Evolutionary conservation across 176 grass and related monocot species (phyloP).

Genomic region (Eleusine coracana): DNA sequence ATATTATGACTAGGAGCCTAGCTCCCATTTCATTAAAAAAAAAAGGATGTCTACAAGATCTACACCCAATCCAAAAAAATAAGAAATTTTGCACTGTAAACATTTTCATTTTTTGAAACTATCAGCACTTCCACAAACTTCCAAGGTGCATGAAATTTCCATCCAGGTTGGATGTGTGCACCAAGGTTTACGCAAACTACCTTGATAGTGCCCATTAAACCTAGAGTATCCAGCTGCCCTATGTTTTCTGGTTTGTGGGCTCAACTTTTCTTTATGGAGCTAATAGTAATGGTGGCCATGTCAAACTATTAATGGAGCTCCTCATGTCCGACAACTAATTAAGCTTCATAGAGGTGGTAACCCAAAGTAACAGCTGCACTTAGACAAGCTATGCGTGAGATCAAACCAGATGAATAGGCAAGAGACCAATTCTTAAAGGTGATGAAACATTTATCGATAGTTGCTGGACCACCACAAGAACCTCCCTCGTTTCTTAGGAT

Average conservation of each 20-base stretch:
- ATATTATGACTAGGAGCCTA: too few relatives aligned
- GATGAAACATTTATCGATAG: neutral
- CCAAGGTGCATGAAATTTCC: neutral
- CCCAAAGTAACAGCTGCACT: neutral
- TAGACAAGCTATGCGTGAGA: neutral
- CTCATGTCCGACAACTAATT: neutral
- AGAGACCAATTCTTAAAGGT: neutral
- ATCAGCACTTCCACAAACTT: neutral
- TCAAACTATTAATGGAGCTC: neutral
- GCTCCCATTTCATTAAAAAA: too few relatives aligned
- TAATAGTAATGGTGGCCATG: neutral
- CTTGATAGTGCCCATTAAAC: neutral
- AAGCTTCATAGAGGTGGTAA: neutral
- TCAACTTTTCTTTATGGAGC: slow-evolving; percentile 6
- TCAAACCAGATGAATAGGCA: slow-evolving; percentile 18
- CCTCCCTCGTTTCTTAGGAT: neutral
- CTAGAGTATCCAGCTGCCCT: neutral
- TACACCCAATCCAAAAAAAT: neutral
- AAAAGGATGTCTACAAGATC: neutral
- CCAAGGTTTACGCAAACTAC: too few relatives aligned
- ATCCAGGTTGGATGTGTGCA: neutral
- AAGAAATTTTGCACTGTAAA: neutral
- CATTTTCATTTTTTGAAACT: neutral
- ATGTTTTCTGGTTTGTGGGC: neutral
- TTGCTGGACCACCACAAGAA: neutral